Base-by-base conservation (phyloP, 495 filamentous ascomycete species). In the Penicillium flavigenum region DNA sequence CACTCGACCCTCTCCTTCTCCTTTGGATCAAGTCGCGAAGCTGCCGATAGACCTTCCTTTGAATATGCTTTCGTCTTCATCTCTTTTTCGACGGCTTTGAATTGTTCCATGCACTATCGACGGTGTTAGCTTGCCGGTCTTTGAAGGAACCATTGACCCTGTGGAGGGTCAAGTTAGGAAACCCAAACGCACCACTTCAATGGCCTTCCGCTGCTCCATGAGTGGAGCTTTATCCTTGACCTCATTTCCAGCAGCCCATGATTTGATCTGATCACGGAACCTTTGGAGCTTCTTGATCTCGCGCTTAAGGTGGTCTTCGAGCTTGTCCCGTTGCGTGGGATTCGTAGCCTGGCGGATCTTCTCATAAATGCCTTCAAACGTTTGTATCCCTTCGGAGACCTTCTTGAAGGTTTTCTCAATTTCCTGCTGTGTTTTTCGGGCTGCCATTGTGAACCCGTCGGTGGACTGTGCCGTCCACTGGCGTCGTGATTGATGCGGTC, bases 41-140 rank as follows among this genome's bases (percentile, higher is more conserved):
- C 91, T 46, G 91, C 88, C 43, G 88, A 90, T 45, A 98, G 75
- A 36, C 94, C 94, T 74, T 97, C 95, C 81, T 98, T 98, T 39
- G 95, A 98, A 72, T 96, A 98, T 56, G 94, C 93, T 75, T 98
- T 98, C 47, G 94, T 98, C 78, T 98, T 98, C 93, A 98, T 98
- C 72, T 96, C 94, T 79, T 98, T 98, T 76, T 98, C 94, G n/a
- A 98, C 94, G 24, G 91, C 92, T 80, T 98, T 98, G 84, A 98
- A 98, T 65, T 89, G 90, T 76, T 98, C 94, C 94, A 98, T 98
- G 86, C 96, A 91, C 95, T 97, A 75, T 71, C 58, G 39, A 72
- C 50, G 44, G 19, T 20, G 54, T 74, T 69, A 71, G 67, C 62
- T 56, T 38, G 26, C 10, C 24, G 47, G 19, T 27, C 51, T 5